Evolutionary conservation across 1,284 basidiomycete species (phyloP).

Genomic region (Leccinum pachyderme): DNA sequence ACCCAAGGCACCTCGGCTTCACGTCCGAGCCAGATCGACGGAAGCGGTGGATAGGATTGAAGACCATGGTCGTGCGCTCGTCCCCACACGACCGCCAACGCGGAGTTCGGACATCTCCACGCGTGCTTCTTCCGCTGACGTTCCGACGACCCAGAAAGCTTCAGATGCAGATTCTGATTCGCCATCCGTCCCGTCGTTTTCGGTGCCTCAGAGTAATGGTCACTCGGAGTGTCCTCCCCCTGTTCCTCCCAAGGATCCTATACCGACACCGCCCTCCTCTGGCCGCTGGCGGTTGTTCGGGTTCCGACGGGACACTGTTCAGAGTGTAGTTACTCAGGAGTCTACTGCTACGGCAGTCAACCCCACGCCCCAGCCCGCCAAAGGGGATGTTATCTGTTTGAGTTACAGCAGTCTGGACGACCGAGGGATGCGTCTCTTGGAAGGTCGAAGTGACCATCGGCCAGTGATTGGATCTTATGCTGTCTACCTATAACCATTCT

Average conservation of each 20-base stretch:
- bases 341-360: conserved; percentile 24
- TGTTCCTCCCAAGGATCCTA: conserved; percentile 34
- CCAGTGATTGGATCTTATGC: conserved; percentile 77
- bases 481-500: conserved; percentile 47
- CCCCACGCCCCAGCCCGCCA: conserved; percentile 35
- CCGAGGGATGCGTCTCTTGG: conserved; percentile 67
- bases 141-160: conserved; percentile 2
- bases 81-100: conserved; percentile 11
- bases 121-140: conserved; percentile 17
- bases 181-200: conserved; percentile 6
- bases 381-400: conserved; percentile 68
- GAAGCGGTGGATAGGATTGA: conserved; percentile 17
- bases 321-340: conserved; percentile 29
- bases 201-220: conserved; percentile 15
- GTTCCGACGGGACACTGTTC: conserved; percentile 41
- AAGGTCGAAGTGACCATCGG: conserved; percentile 77
- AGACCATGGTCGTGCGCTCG: neutral
- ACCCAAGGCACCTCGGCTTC: conserved; percentile 19
- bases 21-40: conserved; percentile 15
- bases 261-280: conserved; percentile 28
- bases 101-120: conserved; percentile 19
- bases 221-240: conserved; percentile 22
- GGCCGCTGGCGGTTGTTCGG: conserved; percentile 61
- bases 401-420: conserved; percentile 76
- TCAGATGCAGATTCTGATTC: conserved; percentile 9